phyloP scores from a whole-genome alignment of 2,329 filamentous ascomycete species.

The Ophiostoma himal-ulmi region DNA sequence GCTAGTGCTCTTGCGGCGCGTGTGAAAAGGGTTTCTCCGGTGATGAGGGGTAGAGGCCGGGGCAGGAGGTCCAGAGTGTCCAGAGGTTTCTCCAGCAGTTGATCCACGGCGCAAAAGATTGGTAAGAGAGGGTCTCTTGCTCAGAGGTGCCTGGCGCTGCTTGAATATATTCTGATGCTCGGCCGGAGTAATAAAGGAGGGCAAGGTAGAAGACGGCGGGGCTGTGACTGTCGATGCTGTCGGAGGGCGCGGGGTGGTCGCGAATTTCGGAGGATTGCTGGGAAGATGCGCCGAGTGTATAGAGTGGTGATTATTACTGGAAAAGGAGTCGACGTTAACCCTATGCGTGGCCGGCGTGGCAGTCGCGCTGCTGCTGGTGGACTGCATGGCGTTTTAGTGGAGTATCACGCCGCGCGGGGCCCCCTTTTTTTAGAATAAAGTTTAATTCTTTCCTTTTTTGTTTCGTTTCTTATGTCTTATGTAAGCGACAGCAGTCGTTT shows the following conservation, averaged over 20 bases:
- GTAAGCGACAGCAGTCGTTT: background rate
- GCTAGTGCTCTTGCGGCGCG: conserved; percentile 3
- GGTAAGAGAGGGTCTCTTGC: conserved; percentile 7
- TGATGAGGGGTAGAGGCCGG: background rate
- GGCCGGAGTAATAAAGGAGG: background rate
- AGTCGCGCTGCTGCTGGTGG: conserved; percentile 10
- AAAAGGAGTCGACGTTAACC: background rate
- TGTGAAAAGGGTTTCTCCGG: background rate
- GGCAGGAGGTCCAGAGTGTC: background rate
- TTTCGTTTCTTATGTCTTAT: background rate
- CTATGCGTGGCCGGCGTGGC: background rate
- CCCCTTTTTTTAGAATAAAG: background rate
- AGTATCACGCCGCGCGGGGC: background rate
- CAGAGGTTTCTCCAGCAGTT: background rate
- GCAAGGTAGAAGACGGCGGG: background rate
- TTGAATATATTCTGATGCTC: background rate
- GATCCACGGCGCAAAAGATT: conserved; percentile 1
- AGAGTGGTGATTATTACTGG: background rate
- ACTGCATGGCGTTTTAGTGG: background rate
- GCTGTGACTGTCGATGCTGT: background rate
- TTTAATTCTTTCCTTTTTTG: background rate
- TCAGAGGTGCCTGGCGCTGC: background rate
- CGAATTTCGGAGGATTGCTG: background rate
- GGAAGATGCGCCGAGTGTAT: background rate
- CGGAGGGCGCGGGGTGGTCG: background rate